These are phyloP conservation scores for Capronia americana DNA, from an alignment of 2,329 filamentous ascomycete genomes.

Conservation along the genomic window DNA sequence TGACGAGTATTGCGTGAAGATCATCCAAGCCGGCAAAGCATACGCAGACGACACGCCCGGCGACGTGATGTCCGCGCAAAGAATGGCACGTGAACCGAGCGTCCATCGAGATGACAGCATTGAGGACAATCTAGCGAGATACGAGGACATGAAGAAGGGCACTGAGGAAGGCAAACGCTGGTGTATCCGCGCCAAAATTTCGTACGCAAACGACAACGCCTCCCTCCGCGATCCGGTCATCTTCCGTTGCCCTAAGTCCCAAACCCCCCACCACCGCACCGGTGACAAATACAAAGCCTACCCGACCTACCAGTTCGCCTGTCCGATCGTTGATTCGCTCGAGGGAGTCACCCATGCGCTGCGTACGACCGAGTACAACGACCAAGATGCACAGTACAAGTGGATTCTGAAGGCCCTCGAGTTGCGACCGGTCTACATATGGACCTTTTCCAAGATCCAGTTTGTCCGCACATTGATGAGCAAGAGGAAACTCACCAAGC, in stretches of 20 bases:
- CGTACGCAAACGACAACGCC: conserved; percentile 89
- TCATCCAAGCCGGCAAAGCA: conserved; percentile 85
- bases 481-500: conserved; percentile 59
- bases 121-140: conserved; percentile 84
- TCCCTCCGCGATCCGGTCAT: conserved; percentile 96
- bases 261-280: conserved; percentile 66
- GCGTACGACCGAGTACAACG: conserved; percentile 66
- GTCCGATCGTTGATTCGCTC: conserved; percentile 67
- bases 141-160: conserved; percentile 92
- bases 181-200: conserved; percentile 95
- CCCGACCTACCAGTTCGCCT: conserved; percentile 71
- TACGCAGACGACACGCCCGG: conserved; percentile 95
- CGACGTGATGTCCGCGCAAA: conserved; percentile 83
- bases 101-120: conserved; percentile 76
- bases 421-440: conserved; percentile 55
- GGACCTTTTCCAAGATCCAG: conserved; percentile 61
- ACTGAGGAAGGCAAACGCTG: conserved; percentile 78
- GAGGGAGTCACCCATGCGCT: conserved; percentile 71
- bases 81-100: conserved; percentile 83
- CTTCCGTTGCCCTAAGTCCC: conserved; percentile 80
- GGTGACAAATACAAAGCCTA: conserved; percentile 71
- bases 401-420: conserved; percentile 58
- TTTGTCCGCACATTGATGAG: conserved; percentile 59
- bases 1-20: conserved; percentile 80
- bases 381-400: conserved; percentile 59